These are phyloP conservation scores for Litchi chinensis DNA, from an alignment of 345 rosid genomes.

Conservation along the genomic window DNA sequence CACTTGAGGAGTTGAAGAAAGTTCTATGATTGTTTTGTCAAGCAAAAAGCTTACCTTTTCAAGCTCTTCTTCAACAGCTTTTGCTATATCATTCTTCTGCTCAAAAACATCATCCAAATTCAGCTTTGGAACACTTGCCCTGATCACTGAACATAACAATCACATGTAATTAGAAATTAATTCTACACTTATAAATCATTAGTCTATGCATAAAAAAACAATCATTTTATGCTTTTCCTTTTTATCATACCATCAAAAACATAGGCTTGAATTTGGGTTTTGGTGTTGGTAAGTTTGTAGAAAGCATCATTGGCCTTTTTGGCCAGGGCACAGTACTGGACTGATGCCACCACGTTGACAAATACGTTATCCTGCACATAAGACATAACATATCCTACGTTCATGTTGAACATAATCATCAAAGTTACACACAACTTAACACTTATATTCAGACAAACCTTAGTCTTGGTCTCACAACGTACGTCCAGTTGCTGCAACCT, in stretches of 20 bases:
- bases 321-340: conserved; percentile 53
- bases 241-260: conserved; percentile 49
- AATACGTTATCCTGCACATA: conserved; percentile 53
- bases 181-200: not conserved
- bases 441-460: conserved; percentile 15
- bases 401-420: not conserved
- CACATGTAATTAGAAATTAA: not conserved
- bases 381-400: not conserved
- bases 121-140: conserved; percentile 60
- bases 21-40: conserved; percentile 5
- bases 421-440: not conserved
- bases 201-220: too few species aligned
- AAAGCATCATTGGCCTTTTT: conserved; percentile 54
- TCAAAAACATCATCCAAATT: conserved; percentile 54
- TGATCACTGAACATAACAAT: conserved; percentile 36
- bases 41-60: conserved; percentile 40
- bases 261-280: conserved; percentile 55
- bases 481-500: conserved; percentile 41
- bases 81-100: conserved; percentile 61
- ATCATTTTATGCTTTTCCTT: not conserved
- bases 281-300: conserved; percentile 58
- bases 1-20: conserved; percentile 3
- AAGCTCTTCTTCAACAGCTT: conserved; percentile 57
- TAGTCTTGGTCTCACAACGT: conserved; percentile 45
- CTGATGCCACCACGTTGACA: conserved; percentile 59